Evolutionary conservation across 805 yeast species (phyloP).

Genomic region (Ascoidea rubescens): DNA sequence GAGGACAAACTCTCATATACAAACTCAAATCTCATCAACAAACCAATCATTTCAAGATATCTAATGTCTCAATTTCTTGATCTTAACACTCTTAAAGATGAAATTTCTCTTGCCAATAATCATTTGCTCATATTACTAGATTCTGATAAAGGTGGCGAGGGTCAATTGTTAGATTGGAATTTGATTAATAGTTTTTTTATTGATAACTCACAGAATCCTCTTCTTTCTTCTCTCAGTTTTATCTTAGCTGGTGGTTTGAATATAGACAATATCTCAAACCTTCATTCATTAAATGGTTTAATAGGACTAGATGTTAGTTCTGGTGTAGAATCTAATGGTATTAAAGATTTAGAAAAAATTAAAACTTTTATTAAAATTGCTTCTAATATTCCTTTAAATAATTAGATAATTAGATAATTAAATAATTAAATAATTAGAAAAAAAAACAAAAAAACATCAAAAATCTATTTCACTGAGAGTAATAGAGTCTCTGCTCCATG

Average conservation of each 20-base stretch:
- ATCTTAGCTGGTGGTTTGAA: constrained; percentile 84
- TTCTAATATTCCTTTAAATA: too few species aligned
- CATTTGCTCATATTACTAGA: constrained; percentile 60
- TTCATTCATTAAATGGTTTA: constrained; percentile 39
- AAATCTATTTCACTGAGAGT: too few species aligned
- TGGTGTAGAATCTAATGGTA: constrained; percentile 78
- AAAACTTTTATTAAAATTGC: constrained; percentile 42
- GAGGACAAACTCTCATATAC: constrained; percentile 36
- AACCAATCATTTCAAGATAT: constrained; percentile 64
- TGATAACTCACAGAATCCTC: constrained; percentile 9
- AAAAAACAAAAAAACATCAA: too few species aligned
- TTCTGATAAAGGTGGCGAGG: constrained; percentile 88
- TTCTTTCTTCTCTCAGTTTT: constrained; percentile 24
- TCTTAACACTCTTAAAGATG: constrained; percentile 18
- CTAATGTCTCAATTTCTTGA: constrained; percentile 40
- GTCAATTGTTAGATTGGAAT: constrained; percentile 66
- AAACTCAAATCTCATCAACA: constrained; percentile 16
- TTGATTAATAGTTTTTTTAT: constrained; percentile 27
- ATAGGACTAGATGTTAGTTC: constrained; percentile 90
- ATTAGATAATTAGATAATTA: too few species aligned
- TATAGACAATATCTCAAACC: constrained; percentile 54
- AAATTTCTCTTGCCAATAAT: constrained; percentile 17
- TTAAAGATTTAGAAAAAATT: constrained; percentile 57
- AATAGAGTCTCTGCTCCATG: neutral
- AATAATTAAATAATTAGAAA: too few species aligned